Evolutionary conservation across 129 eudicot species (phyloP), one percentile per base, ranked within the genome.

Genomic region (Pseudognaphalium luteoalbum): DNA sequence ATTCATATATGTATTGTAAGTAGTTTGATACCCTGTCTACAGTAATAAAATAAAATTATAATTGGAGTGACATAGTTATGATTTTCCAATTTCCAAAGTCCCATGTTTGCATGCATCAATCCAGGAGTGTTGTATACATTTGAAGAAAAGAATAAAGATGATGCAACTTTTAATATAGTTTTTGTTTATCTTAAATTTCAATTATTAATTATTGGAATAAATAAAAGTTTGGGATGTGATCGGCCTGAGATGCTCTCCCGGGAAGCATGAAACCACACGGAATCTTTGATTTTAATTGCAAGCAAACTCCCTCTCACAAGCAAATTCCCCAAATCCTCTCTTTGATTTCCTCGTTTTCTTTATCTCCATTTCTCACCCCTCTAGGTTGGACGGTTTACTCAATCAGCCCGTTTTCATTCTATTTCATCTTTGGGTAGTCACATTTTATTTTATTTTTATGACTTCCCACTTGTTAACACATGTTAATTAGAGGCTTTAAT

Each of bases 211-310:
- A 39, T 42, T 41, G 3, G 42, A 35, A 34, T 7, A 54, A 47
- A 57, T 11, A 57, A 16, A 19, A n/a, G 1, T 0, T 0, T 25
- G 28, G 22, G 8, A 32, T 62, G 72, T 62, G 69, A 63, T 72
- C 70, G 52, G 79, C 69, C 54, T 39, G 80, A 66, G 84, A 80
- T 80, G 84, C 80, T 74, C 84, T 42, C 80, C 80, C 76, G 52
- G 64, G 54, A 80, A 80, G 84, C 84, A 80, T 80, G 76, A 80
- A 80, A 74, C 76, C 80, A 74, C 84, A 80, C 84, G 75, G 84
- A 74, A 59, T 80, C 83, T 80, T 80, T 80, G 80, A 67, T 80
- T 80, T 80, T 54, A 80, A 80, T 74, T 80, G 80, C 74, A 80
- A 67, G 83, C 80, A 80, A 80, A 20, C 65, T 51, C 66, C 70